Evolutionary conservation across 1,284 basidiomycete genomes (phyloP).

Genomic region (Xerocomus amazonicus): DNA sequence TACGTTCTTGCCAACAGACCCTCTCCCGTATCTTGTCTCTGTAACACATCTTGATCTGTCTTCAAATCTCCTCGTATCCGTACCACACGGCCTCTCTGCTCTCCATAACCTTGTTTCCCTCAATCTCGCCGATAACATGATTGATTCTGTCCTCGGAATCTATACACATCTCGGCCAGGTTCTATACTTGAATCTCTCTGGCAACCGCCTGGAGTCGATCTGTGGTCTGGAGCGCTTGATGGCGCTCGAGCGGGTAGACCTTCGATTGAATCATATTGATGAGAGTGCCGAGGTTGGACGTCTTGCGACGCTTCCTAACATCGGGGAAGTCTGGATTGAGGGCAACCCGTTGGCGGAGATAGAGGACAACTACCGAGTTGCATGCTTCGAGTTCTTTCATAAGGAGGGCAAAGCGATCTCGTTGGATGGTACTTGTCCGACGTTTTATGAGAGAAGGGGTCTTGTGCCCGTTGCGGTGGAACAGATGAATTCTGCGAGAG

Average conservation of each 20-base stretch:
- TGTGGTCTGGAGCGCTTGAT: slow-evolving; percentile 88
- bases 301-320: slow-evolving; percentile 74
- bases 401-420: slow-evolving; percentile 72
- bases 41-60: slow-evolving; percentile 89
- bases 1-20: slow-evolving; percentile 75
- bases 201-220: slow-evolving; percentile 89
- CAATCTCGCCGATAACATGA: slow-evolving; percentile 93
- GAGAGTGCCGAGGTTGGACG: slow-evolving; percentile 87
- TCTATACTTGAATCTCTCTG: slow-evolving; percentile 70
- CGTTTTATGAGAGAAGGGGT: slow-evolving; percentile 74
- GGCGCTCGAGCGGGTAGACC: slow-evolving; percentile 81
- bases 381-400: slow-evolving; percentile 80
- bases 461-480: slow-evolving; percentile 47
- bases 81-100: slow-evolving; percentile 72
- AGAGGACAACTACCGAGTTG: slow-evolving; percentile 71
- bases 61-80: slow-evolving; percentile 82
- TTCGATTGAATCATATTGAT: slow-evolving; percentile 78
- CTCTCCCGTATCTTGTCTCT: slow-evolving; percentile 69
- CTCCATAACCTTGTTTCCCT: slow-evolving; percentile 81
- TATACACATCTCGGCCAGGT: slow-evolving; percentile 80
- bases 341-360: slow-evolving; percentile 75
- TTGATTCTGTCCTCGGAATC: slow-evolving; percentile 90
- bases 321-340: slow-evolving; percentile 75
- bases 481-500: slow-evolving; percentile 50
- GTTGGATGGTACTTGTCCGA: slow-evolving; percentile 73